phyloP scores from a whole-genome alignment of 1,139 yeast species.

The Martiniozyma asiatica region DNA sequence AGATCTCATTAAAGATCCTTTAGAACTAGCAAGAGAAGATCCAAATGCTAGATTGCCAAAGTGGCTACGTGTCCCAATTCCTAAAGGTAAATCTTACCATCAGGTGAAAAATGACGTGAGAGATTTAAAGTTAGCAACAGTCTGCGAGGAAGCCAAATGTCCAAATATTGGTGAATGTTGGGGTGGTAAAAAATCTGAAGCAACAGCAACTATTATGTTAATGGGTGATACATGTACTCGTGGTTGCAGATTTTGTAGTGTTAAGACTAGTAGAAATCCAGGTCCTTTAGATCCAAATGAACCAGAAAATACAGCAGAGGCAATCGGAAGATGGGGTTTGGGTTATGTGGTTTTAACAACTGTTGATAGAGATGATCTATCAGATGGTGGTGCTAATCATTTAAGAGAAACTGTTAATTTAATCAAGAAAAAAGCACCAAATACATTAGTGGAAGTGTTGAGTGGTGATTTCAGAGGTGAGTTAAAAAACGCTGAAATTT shows the following conservation, averaged over 20 bases:
- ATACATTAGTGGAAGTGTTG: conserved; percentile 82
- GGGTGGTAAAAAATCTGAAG: conserved; percentile 94
- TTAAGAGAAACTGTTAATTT: conserved; percentile 76
- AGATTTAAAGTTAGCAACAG: conserved; percentile 83
- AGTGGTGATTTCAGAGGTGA: conserved; percentile 96
- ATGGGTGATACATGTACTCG: conserved; percentile 98
- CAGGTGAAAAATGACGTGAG: conserved; percentile 76
- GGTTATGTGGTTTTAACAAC: conserved; percentile 97
- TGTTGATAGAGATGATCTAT: conserved; percentile 91
- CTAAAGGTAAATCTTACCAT: conserved; percentile 77
- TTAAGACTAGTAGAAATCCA: conserved; percentile 83
- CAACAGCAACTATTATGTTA: conserved; percentile 98
- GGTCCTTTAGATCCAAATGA: conserved; percentile 88
- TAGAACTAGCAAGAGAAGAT: conserved; percentile 51
- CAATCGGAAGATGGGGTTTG: conserved; percentile 94
- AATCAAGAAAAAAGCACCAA: conserved; percentile 83
- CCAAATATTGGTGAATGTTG: conserved; percentile 99
- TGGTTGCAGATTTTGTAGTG: conserved; percentile 96
- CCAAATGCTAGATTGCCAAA: conserved; percentile 59
- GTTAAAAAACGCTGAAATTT: conserved; percentile 60
- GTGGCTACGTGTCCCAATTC: conserved; percentile 94
- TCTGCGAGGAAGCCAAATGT: conserved; percentile 97
- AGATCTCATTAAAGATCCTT: conserved; percentile 47
- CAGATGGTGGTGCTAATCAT: conserved; percentile 90
- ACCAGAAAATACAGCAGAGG: conserved; percentile 96